A percentile compares a stretch with the other conserved stretches of the same genome.
phyloP scores from a whole-genome alignment of 2,329 filamentous ascomycete species.

The Colletotrichum australisinense region DNA sequence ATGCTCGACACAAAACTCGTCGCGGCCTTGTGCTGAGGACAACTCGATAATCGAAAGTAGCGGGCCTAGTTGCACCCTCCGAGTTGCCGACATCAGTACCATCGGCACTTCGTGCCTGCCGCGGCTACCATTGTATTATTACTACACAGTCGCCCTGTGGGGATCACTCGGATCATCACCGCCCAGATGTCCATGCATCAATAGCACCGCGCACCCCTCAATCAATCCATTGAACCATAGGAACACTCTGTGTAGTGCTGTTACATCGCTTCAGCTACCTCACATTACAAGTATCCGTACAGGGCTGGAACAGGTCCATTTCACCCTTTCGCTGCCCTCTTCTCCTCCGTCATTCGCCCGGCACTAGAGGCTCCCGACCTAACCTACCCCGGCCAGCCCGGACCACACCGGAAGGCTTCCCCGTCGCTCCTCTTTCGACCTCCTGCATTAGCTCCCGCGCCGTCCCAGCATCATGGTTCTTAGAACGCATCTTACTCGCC shows the following conservation, averaged over 20 bases:
- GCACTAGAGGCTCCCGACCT: not conserved
- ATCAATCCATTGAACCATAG: not conserved
- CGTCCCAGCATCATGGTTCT: slow-evolving; percentile 24
- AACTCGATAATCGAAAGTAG: not conserved
- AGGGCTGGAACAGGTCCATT: slow-evolving; percentile 8
- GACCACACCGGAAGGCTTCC: not conserved
- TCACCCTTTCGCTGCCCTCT: not conserved
- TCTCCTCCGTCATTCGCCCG: not conserved
- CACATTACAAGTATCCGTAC: slow-evolving; percentile 4
- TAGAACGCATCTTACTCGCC: not conserved
- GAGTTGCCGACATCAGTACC: not conserved
- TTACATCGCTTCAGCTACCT: slow-evolving; percentile 22
- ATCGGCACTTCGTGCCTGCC: not conserved
- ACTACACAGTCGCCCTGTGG: not conserved
- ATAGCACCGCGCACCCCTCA: not conserved
- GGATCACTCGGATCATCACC: slow-evolving; percentile 8
- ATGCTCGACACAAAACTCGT: slow-evolving; percentile 12
- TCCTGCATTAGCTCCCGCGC: slow-evolving; percentile 31
- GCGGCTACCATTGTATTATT: not conserved
- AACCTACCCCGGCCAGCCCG: not conserved
- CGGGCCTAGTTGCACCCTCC: not conserved
- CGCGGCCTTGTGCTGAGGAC: not conserved
- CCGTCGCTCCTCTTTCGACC: slow-evolving; percentile 12
- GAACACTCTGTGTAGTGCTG: not conserved
- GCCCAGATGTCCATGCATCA: slow-evolving; percentile 19